A percentile compares a stretch with the other conserved stretches of the same genome.
Conservation (phyloP, 345 rosid species). For the Dovyalis caffra region DNA sequence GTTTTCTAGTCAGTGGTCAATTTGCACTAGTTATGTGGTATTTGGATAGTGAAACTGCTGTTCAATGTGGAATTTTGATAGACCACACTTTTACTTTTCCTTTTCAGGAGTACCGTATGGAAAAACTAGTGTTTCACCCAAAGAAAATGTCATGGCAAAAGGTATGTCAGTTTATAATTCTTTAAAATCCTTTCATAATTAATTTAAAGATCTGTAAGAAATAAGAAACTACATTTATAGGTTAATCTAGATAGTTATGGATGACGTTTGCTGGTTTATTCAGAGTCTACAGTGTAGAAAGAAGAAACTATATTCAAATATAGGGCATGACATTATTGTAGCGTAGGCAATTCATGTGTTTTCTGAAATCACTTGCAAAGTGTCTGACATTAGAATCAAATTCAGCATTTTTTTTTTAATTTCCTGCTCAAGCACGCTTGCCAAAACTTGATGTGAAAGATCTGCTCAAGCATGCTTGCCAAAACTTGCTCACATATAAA, state of each 20-base stretch:
- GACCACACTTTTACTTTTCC: slow-evolving; percentile 38
- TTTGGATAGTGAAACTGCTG: slow-evolving; percentile 27
- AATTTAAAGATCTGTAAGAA: background rate
- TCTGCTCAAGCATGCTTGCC: too few species aligned
- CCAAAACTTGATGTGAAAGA: too few species aligned
- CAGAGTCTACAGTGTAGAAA: background rate
- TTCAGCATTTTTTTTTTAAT: background rate
- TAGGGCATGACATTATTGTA: background rate
- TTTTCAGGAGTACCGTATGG: slow-evolving; percentile 95
- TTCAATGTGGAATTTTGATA: slow-evolving; percentile 40
- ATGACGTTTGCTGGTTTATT: background rate
- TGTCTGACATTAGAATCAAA: background rate
- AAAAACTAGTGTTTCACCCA: slow-evolving; percentile 72
- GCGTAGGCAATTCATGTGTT: background rate
- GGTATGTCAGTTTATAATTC: slow-evolving; percentile 54
- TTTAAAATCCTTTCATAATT: slow-evolving; percentile 1
- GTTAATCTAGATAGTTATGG: background rate
- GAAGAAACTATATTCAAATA: background rate
- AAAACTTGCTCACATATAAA: too few species aligned
- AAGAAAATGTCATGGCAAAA: slow-evolving; percentile 82
- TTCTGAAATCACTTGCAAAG: background rate
- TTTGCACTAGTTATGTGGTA: slow-evolving; percentile 11
- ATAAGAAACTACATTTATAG: background rate
- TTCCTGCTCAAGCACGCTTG: too few species aligned
- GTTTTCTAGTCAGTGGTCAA: slow-evolving; percentile 10